phyloP scores from a whole-genome alignment of 495 filamentous ascomycete genomes.

The Penicillium goetzii region DNA sequence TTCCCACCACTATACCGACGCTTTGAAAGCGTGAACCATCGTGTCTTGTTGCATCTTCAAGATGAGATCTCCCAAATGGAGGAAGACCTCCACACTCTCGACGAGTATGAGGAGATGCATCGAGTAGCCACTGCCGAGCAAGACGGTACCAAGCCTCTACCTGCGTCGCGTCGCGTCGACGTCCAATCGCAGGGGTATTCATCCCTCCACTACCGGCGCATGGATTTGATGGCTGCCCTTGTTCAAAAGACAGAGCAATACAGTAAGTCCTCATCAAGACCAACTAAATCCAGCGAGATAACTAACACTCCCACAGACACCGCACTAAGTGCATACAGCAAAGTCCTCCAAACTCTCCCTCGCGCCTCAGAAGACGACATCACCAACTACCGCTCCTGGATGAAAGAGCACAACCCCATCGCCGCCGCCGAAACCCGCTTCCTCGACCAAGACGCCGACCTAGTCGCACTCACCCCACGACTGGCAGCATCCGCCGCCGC shows the following conservation, averaged over 20 bases:
- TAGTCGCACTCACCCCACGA: constrained; percentile 58
- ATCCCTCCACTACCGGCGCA: constrained; percentile 73
- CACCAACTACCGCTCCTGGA: constrained; percentile 66
- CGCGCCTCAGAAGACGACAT: constrained; percentile 61
- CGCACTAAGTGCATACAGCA: constrained; percentile 69
- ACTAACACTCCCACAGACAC: constrained; percentile 54
- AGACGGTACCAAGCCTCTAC: constrained; percentile 49
- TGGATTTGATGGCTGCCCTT: constrained; percentile 70
- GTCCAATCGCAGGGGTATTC: constrained; percentile 59
- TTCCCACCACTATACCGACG: constrained; percentile 79
- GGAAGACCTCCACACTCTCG: constrained; percentile 70
- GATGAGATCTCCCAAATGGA: constrained; percentile 83
- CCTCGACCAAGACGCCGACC: constrained; percentile 65
- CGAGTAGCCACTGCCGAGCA: constrained; percentile 58
- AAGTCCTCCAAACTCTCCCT: constrained; percentile 58
- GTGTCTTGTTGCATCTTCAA: constrained; percentile 82
- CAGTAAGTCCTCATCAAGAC: constrained; percentile 57
- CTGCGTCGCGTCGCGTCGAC: constrained; percentile 69
- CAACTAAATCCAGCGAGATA: neutral
- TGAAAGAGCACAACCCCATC: constrained; percentile 63
- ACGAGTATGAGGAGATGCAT: constrained; percentile 70
- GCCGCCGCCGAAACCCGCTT: constrained; percentile 69
- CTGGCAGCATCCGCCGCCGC: constrained; percentile 23
- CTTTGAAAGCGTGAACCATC: constrained; percentile 83
- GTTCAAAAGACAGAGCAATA: constrained; percentile 81